Evolutionary conservation across 148 eudicot genomes (phyloP), one percentile per base, ranked within the genome.

Genomic region (Spergularia marina): DNA sequence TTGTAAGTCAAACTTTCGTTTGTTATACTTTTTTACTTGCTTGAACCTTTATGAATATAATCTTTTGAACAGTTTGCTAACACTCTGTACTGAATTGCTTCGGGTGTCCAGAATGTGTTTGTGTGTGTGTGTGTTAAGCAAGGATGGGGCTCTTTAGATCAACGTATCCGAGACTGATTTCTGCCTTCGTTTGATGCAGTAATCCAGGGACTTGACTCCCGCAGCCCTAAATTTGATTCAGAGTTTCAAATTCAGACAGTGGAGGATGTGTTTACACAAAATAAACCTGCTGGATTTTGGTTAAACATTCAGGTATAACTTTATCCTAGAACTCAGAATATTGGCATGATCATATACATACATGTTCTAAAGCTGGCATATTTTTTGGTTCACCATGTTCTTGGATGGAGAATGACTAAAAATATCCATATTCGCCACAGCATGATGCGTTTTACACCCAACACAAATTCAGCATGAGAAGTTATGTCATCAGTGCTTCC

Each of bases 401-500:
- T 51, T 39, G 25, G 55, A 36, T 54, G 23, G 10, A 20, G 49
- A 15, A 4, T 47, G 10, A 65, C 56, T 53, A 14, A 71, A 63
- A 20, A 20, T 36, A 34, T 18, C 53, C 16, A 16, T 53, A 9
- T 57, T 71, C 53, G 65, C 1, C 82, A 87, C 91, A 95, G 99
- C 86, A 92, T 87, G 86, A 87, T 86, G 74, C 80, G 15, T 92
- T 95, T 82, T 92, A 76, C 81, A 85, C 76, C 73, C 87, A 89
- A 74, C 94, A 86, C 56, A 90, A 91, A 36, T 76, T 90, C 83
- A 92, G 87, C 72, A 88, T 89, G 90, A 87, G 91, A 74, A 90
- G 77, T 70, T 92, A 71, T 71, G 63, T 92, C 54, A 71, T 88
- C 67, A 77, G 90, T 59, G 80, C 73, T 70, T 74, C 85, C n/a